Evolutionary conservation across 805 yeast genomes (phyloP).

Genomic region (Torulaspora quercuum): DNA sequence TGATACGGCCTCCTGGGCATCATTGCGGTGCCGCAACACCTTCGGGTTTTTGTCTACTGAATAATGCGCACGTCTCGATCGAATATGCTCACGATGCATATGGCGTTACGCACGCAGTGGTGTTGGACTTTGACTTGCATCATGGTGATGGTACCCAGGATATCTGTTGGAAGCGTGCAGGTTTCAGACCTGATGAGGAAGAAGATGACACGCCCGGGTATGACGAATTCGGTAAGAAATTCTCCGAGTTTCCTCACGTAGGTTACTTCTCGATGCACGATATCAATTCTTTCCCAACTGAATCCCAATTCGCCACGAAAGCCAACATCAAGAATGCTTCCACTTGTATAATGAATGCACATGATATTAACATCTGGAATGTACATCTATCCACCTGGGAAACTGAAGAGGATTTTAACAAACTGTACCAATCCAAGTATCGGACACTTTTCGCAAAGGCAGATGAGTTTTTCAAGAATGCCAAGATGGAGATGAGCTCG

Average conservation of each 20-base stretch:
- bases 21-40: slow-evolving; percentile 83
- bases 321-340: slow-evolving; percentile 72
- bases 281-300: slow-evolving; percentile 83
- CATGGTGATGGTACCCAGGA: slow-evolving; percentile 91
- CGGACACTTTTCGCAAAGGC: slow-evolving; percentile 62
- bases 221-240: slow-evolving; percentile 48
- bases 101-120: slow-evolving; percentile 74
- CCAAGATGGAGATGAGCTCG: slow-evolving; percentile 45
- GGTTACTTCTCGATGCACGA: slow-evolving; percentile 85
- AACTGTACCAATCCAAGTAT: slow-evolving; percentile 58
- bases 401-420: slow-evolving; percentile 61
- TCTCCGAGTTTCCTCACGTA: slow-evolving; percentile 51
- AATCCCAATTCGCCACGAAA: slow-evolving; percentile 68
- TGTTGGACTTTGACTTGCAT: slow-evolving; percentile 78
- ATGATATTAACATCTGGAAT: slow-evolving; percentile 78
- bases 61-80: slow-evolving; percentile 76
- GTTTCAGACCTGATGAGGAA: slow-evolving; percentile 34
- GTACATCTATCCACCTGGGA: slow-evolving; percentile 69
- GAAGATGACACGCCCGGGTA: slow-evolving; percentile 36
- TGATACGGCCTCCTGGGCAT: slow-evolving; percentile 81
- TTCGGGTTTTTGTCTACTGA: slow-evolving; percentile 77
- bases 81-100: slow-evolving; percentile 66
- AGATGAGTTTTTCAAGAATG: slow-evolving; percentile 53
- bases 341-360: slow-evolving; percentile 69
- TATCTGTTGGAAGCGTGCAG: slow-evolving; percentile 73